phyloP scores from a whole-genome alignment of 164 flowering plant species.

The Platanus orientalis region DNA sequence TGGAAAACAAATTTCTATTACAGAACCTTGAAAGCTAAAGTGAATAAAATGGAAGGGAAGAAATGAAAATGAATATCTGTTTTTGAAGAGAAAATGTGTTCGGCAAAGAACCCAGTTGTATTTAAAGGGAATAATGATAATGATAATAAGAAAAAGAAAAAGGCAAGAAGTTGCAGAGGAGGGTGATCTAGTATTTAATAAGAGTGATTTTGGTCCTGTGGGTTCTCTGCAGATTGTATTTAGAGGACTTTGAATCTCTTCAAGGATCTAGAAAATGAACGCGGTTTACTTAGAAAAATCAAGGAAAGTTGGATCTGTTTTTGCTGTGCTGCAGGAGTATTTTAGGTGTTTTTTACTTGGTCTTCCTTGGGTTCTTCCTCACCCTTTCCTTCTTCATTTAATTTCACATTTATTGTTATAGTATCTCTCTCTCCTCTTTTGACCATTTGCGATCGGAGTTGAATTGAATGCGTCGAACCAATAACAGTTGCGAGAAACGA shows the following conservation, averaged over 20 bases:
- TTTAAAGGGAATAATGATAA: neutral
- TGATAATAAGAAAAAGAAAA: neutral
- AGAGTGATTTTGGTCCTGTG: no score
- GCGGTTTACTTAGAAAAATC: neutral
- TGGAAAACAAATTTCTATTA: no score
- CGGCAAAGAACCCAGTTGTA: neutral
- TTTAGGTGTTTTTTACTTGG: slow-evolving; percentile 7
- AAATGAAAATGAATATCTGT: neutral
- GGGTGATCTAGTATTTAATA: no score
- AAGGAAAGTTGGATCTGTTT: neutral
- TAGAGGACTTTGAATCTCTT: neutral
- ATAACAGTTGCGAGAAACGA: no score
- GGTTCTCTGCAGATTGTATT: neutral
- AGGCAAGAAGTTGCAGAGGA: neutral
- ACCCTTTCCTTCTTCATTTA: neutral
- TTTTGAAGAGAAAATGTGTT: neutral
- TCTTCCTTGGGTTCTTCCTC: slow-evolving; percentile 7
- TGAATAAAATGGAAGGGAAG: neutral
- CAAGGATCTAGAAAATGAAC: neutral
- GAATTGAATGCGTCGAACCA: no score
- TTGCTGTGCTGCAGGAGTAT: no score
- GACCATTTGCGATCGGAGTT: no score
- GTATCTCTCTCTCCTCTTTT: neutral
- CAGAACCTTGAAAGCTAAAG: neutral
- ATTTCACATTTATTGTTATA: neutral